Percentiles rank a stretch among this genome's conserved stretches.
Evolutionary conservation across 1,139 yeast genomes (phyloP).

Genomic region (Candida sanyaensis): DNA sequence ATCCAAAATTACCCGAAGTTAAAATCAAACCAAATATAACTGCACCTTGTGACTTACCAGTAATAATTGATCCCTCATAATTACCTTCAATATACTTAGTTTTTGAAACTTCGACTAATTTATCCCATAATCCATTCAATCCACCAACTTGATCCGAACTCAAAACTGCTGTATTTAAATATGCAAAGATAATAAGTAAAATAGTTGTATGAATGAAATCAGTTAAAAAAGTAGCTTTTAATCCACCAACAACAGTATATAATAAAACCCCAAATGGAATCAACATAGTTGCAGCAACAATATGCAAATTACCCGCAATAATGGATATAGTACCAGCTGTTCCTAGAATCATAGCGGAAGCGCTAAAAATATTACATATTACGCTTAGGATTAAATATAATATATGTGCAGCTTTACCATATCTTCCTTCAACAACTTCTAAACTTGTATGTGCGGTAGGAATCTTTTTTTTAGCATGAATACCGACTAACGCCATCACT

Average conservation of each 20-base stretch:
- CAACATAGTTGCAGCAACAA: constrained; percentile 33
- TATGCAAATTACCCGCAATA: constrained; percentile 33
- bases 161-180: constrained; percentile 28
- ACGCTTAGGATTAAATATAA: constrained; percentile 32
- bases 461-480: constrained; percentile 32
- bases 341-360: constrained; percentile 38
- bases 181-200: constrained; percentile 29
- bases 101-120: constrained; percentile 17
- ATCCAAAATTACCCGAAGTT: constrained; percentile 32
- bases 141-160: constrained; percentile 29
- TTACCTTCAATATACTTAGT: constrained; percentile 30
- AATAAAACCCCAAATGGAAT: constrained; percentile 39
- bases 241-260: constrained; percentile 41
- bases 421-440: constrained; percentile 31
- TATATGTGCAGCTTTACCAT: constrained; percentile 31
- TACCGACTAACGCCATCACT: constrained; percentile 29
- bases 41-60: constrained; percentile 36
- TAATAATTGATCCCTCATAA: constrained; percentile 33
- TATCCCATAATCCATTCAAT: constrained; percentile 27
- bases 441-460: constrained; percentile 32
- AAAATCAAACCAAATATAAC: constrained; percentile 30
- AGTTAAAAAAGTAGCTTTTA: constrained; percentile 42
- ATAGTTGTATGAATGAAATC: constrained; percentile 38
- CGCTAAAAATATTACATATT: constrained; percentile 32
- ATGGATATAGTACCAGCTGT: constrained; percentile 37